Base-by-base conservation (phyloP, 2,329 filamentous ascomycete species). In the Akanthomyces dipterigenus region DNA sequence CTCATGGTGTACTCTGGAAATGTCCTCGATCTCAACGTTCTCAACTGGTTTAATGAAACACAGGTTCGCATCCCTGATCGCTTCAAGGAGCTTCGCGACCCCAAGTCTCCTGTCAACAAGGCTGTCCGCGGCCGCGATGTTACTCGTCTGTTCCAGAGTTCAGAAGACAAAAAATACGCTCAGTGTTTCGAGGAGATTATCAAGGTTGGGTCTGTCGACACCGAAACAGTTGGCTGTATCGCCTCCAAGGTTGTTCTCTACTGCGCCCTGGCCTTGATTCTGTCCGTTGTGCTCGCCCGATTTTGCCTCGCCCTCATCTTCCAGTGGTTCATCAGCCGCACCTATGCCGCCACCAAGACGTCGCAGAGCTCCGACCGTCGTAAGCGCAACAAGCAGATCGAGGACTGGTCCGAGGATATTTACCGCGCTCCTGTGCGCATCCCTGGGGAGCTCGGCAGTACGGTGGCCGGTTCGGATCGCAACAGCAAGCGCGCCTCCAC, bases 371-470 rank as follows among this genome's bases (percentile, higher is more conserved):
- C 88, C 5, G 86, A 95, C 72, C 85, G 88, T 66, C 92, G 93
- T 73, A 89, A 93, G 76, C 87, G 95, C 63, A 89, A 93, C 67
- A 87, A 89, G 67, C 92, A 98, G 76, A 99, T 99, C 66, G 95
- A 99, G 74, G 93, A 97, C 69, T 99, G 95, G 95, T 89, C 88
- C 16, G 91, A 98, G 66, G 95, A 99, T 70, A 99, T 99, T 68
- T 98, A 99, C 75, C 89, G 92, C 48, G 90, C 93, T 3, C 91
- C 92, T 26, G 87, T 89, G 60, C 89, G 92, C 66, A 81, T 97
- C 65, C 84, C 88, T 3, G 95, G 86, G 20, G 86, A 96, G 68
- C 78, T 88, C 46, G 83, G 85, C 62, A 60, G 85, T 69, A 87
- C 84, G 55, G 82, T 86, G 63, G 81, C 80, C 12, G 76, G 78